Conservation (phyloP, 345 rosid genomes). For the Eucalyptus cloeziana region DNA sequence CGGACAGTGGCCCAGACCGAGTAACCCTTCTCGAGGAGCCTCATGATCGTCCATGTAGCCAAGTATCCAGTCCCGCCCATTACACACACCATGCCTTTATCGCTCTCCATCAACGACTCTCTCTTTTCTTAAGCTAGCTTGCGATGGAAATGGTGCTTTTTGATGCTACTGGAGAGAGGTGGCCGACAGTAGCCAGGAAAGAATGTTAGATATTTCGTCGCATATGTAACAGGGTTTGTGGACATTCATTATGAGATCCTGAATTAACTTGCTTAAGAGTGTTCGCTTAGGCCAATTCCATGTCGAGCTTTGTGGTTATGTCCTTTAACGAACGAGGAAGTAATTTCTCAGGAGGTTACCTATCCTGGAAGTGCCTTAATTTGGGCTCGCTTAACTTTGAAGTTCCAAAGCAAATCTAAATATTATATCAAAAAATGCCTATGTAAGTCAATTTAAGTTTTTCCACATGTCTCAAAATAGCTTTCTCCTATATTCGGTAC, state of each 20-base stretch:
- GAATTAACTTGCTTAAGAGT: background rate
- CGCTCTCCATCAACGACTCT: background rate
- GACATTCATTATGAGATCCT: background rate
- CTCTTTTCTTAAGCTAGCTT: background rate
- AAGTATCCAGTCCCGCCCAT: conserved; percentile 15
- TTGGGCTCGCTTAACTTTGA: background rate
- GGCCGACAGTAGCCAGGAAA: background rate
- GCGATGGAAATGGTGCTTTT: background rate
- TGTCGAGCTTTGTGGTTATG: background rate
- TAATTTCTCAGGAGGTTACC: background rate
- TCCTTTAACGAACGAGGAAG: background rate
- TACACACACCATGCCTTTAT: background rate
- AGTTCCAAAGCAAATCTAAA: background rate
- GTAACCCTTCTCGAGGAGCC: conserved; percentile 17
- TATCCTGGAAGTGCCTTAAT: background rate
- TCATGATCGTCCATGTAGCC: conserved; percentile 14
- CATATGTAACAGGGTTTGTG: too few species aligned
- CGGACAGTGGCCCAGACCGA: conserved; percentile 14
- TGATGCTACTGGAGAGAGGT: background rate
- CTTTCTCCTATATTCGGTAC: too few species aligned
- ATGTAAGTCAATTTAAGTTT: too few species aligned
- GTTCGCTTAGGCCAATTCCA: background rate
- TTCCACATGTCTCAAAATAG: too few species aligned
- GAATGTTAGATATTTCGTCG: too few species aligned
- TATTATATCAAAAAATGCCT: background rate